Base-by-base conservation (phyloP, 2,329 filamentous ascomycete genomes). In the Fonsecaea multimorphosa region DNA sequence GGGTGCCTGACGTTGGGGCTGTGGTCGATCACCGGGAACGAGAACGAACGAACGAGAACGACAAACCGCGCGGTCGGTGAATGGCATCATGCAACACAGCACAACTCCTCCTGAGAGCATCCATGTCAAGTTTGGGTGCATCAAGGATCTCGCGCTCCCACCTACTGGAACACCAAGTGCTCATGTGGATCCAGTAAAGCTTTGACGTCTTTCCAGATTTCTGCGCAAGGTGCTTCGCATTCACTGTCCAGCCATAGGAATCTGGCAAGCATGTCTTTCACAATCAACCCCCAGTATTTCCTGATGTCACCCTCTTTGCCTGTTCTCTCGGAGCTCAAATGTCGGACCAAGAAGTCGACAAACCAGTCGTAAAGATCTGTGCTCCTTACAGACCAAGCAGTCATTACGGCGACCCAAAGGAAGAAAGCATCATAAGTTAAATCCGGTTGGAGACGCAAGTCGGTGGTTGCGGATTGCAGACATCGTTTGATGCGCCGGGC, bases 201-300 rank as follows among this genome's bases (percentile, higher is more conserved):
- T 29, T 51, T 46, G 14, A 52, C 61, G 27, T 57, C 61, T 52
- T 63, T 19, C 61, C 61, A 63, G 9, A 63, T 38, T 14, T 16
- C n/a, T 9, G 51, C 32, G 19, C 53, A 63, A 7, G 61, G 53
- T n/a, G 32, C 24, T 12, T 36, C 52, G n/a, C 61, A 63, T 22
- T 63, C 61, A 58, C 61, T 63, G 4, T 58, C 52, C 24, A 63
- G 22, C 61, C 61, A 63, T 8, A 63, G 44, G 12, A 63, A 63
- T 19, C 27, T 49, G 32, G 52, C 29, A 7, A 53, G 29, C 22
- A 53, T 53, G 6, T 53, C 46, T 27, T 38, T n/a, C 16, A 57
- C 52, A 19, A 14, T 19, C 40, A 31, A 38, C 53, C 32, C 31
- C 7, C 2, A 3, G 19, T 24, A 22, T 24, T 22, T 5, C 3